Evolutionary conservation across 768 basidiomycete genomes (phyloP), one percentile per base, ranked within the genome.

Genomic region (Suillus americanus): DNA sequence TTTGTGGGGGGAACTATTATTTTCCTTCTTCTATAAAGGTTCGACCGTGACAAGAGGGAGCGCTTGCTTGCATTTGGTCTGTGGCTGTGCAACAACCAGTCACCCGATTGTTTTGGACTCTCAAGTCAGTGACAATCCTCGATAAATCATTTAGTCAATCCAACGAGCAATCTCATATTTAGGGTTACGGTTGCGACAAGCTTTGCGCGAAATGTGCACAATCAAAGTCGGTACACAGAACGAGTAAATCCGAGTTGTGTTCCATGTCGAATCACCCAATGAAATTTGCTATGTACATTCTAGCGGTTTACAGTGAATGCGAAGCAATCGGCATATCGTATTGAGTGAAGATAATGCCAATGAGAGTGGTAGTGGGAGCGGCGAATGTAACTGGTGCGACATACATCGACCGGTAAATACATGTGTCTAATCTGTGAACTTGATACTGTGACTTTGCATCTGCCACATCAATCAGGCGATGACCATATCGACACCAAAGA

Each of bases 381-480:
- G 12, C 30, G 5, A 33, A 54, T 20, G 51, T 54, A 33, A 13
- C 20, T 10, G 12, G 28, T 60, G 56, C 38, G 12, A 43, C 13
- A 7, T n/a, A 37, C 60, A 25, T 54, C 60, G 70, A 30, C 57
- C 38, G 38, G n/a, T 13, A 7, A 37, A 57, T 18, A 54, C 30
- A 23, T 70, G 54, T n/a, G 10, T 64, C 51, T 67, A 77, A 82
- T 87, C 76, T 38, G 79, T 79, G 70, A 97, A 97, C 72, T 93
- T 97, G 82, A 94, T 93, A 72, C 93, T 95, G 74, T 93, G 91
- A 65, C 86, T 91, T 68, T 87, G 77, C 84, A 97, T 80, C 90
- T 95, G 67, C 8, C 33, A 64, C 65, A 55, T 45, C 5, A 43
- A 37, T 38, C 55, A 64, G 61, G 25, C 59, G 33, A 65, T 25